phyloP scores from a whole-genome alignment of 129 eudicot genomes.

The Ambrosia trifida region DNA sequence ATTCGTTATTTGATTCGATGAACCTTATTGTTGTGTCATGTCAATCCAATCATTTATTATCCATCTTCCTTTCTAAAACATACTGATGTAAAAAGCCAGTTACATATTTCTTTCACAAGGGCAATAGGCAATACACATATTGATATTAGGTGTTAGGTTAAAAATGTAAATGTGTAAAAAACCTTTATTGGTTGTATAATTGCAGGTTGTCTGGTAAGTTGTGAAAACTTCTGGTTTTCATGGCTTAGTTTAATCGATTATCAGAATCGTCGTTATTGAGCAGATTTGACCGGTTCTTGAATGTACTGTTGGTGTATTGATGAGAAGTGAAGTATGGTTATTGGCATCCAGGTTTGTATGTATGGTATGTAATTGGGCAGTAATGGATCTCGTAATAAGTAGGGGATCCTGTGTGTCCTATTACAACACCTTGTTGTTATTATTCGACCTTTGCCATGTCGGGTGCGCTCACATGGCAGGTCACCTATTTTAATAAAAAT shows the following conservation, averaged over 20 bases:
- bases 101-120: too few species aligned
- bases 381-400: neutral
- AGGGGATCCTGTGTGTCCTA: conserved; percentile 9
- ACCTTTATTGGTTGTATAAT: neutral
- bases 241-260: neutral
- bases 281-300: neutral
- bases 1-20: too few species aligned
- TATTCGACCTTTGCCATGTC: conserved; percentile 51
- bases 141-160: too few species aligned
- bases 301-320: neutral
- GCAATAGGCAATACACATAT: too few species aligned
- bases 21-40: too few species aligned
- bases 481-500: conserved; percentile 33
- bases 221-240: neutral
- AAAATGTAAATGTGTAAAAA: too few species aligned
- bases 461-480: conserved; percentile 75
- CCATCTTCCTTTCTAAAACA: too few species aligned
- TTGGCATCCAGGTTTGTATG: conserved; percentile 28
- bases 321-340: neutral
- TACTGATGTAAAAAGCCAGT: too few species aligned
- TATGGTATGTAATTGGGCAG: neutral
- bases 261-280: neutral
- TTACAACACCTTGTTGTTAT: neutral
- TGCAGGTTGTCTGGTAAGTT: neutral
- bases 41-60: too few species aligned